Evolutionary conservation across 192 early-diverging fungal species (phyloP).

Genomic region (Coemansia sp.): DNA sequence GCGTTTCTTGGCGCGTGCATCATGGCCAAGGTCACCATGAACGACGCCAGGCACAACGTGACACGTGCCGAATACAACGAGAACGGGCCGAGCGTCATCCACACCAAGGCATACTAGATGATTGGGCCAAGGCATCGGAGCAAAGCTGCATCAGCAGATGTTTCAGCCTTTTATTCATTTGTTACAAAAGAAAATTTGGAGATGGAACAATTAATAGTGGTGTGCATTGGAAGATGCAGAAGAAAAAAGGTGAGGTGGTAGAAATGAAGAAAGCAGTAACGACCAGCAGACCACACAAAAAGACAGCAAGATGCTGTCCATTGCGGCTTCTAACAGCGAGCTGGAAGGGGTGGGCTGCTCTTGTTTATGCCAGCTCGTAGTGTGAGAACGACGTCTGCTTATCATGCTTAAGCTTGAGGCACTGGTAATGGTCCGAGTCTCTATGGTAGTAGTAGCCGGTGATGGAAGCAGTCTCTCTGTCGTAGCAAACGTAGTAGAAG

Average conservation of each 20-base stretch:
- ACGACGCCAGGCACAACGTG: slow-evolving; percentile 67
- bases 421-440: slow-evolving; percentile 55
- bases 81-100: slow-evolving; percentile 74
- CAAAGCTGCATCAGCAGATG: background rate
- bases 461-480: slow-evolving; percentile 61
- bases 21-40: slow-evolving; percentile 80
- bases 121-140: too few relatives aligned
- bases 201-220: slow-evolving; percentile 1
- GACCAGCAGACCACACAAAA: background rate
- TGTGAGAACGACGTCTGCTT: slow-evolving; percentile 48
- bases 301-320: background rate
- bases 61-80: slow-evolving; percentile 91
- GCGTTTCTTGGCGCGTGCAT: slow-evolving; percentile 84
- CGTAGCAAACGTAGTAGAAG: slow-evolving; percentile 77
- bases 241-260: background rate
- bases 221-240: background rate
- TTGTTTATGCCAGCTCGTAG: slow-evolving; percentile 45
- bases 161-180: background rate
- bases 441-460: slow-evolving; percentile 66
- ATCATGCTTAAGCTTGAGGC: slow-evolving; percentile 39
- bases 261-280: too few relatives aligned
- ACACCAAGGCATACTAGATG: slow-evolving; percentile 59
- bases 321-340: background rate
- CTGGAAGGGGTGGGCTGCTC: too few relatives aligned
- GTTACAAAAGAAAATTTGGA: background rate